A percentile compares a stretch with the other conserved stretches of the same genome.
Evolutionary conservation across 345 rosid genomes (phyloP).

Genomic region (Gossypium herbaceum): DNA sequence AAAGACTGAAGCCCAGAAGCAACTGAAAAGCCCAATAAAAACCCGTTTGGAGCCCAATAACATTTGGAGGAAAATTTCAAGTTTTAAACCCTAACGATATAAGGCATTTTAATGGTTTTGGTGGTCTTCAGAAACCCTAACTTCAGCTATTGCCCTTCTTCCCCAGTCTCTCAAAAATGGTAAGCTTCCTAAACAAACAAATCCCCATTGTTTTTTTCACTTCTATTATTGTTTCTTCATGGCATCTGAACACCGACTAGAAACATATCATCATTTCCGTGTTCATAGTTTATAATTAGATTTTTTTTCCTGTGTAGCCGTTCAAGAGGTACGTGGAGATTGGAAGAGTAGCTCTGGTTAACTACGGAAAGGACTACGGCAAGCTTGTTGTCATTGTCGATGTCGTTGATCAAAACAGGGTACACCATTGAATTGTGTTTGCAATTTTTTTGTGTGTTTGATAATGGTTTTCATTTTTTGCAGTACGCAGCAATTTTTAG

Average conservation of each 20-base stretch:
- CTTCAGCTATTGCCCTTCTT: not conserved
- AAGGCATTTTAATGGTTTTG: not conserved
- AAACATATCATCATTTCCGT: not conserved
- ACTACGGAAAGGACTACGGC: slow-evolving; percentile 84
- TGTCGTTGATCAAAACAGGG: slow-evolving; percentile 86
- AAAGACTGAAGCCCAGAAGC: not conserved
- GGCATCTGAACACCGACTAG: not conserved
- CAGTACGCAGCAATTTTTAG: not conserved
- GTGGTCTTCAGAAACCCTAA: slow-evolving; percentile 1
- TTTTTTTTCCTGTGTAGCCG: slow-evolving; percentile 32
- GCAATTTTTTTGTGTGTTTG: not conserved
- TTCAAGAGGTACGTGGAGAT: slow-evolving; percentile 96
- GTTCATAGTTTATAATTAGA: not conserved
- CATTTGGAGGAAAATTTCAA: not conserved
- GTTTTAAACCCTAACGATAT: not conserved
- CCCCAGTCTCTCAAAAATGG: slow-evolving; percentile 9
- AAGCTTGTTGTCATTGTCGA: slow-evolving; percentile 89
- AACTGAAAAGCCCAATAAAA: not conserved
- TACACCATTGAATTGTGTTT: slow-evolving; percentile 15
- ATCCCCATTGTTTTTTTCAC: not conserved
- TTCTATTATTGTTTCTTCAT: not conserved
- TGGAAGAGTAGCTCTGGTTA: slow-evolving; percentile 85
- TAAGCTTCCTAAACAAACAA: not conserved
- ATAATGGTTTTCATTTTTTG: not conserved
- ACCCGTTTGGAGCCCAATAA: not conserved